Base-by-base conservation (phyloP, 192 early-diverging fungal species). In the Podila clonocystis region DNA sequence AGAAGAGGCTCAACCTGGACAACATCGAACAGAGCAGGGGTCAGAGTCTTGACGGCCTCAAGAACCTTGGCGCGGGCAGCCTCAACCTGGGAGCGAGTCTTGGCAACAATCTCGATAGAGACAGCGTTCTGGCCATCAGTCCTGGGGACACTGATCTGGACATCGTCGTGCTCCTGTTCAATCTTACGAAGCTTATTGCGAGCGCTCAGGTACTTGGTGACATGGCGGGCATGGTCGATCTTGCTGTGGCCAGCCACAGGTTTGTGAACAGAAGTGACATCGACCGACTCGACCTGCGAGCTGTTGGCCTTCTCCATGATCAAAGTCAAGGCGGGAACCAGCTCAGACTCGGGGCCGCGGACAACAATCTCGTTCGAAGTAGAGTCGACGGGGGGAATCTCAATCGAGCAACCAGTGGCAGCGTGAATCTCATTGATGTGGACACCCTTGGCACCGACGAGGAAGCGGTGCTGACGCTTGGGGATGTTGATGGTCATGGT, bases 401-500 rank as follows among this genome's bases (percentile, higher is more conserved):
- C 89, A 29, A 99, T 91, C 55, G 87, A 89, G 88, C 98, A 99
- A 17, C 94, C 97, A 31, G 94, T 97, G 0, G 88, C 84, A n/a
- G 90, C 89, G 52, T 96, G 83, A 60, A 99, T 94, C 55, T 97
- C 96, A 61, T 91, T 86, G 58, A 98, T 87, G 28, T 87, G 87
- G 29, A 88, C 78, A 31, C 94, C 96, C 80, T 93, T 91, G 34
- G 90, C 82, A 17, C 97, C 97, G 36, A 97, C 87, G 24, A 99
- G 84, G 82, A 96, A 97, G 52, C 91, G 93, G 82, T 98, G 98
- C 84, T 97, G 95, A 62, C 93, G 92, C 87, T 98, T 97, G 52
- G 94, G 92, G 52, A 98, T 86, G 50, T 87, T 86, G 58, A 96
- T 87, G 3, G 85, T 84, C 58, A 94, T 77, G 13, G 88, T 91